These are phyloP conservation scores for Umbelopsis sp. DNA, from an alignment of 192 early-diverging fungal species.

Conservation along the genomic window DNA sequence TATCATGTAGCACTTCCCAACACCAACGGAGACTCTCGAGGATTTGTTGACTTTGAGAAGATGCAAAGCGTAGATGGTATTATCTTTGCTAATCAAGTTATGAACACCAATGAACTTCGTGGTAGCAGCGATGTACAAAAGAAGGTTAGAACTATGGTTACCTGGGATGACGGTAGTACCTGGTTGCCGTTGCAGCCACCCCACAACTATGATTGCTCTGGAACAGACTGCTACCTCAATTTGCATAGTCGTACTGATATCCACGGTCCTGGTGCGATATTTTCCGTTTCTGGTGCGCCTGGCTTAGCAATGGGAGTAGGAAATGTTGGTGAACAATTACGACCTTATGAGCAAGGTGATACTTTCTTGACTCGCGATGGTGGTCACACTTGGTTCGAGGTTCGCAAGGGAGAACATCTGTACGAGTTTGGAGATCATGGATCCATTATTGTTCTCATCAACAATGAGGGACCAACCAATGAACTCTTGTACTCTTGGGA, in stretches of 20 bases:
- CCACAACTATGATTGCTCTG: slow-evolving; percentile 21
- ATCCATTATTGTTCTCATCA: slow-evolving; percentile 75
- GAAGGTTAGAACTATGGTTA: slow-evolving; percentile 74
- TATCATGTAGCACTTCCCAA: slow-evolving; percentile 76
- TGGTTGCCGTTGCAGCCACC: slow-evolving; percentile 71
- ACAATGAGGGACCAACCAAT: slow-evolving; percentile 73
- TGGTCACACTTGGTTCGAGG: slow-evolving; percentile 81
- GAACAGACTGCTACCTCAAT: slow-evolving; percentile 71
- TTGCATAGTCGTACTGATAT: slow-evolving; percentile 78
- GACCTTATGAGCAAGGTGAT: slow-evolving; percentile 60
- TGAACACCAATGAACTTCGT: slow-evolving; percentile 68
- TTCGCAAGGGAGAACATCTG: slow-evolving; percentile 64
- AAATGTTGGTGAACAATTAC: slow-evolving; percentile 73
- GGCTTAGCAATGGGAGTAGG: slow-evolving; percentile 92
- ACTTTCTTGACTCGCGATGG: slow-evolving; percentile 87
- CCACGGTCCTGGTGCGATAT: slow-evolving; percentile 61
- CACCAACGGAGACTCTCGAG: slow-evolving; percentile 76
- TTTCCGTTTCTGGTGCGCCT: slow-evolving; percentile 69
- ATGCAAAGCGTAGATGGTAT: slow-evolving; percentile 86
- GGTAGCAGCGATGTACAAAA: slow-evolving; percentile 58
- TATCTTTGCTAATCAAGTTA: slow-evolving; percentile 86
- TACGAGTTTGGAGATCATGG: slow-evolving; percentile 95
- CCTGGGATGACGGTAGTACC: slow-evolving; percentile 84
- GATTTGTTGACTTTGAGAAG: slow-evolving; percentile 89
- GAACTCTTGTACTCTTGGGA: slow-evolving; percentile 75